These are phyloP conservation scores for Aureobasidium lini DNA, from an alignment of 2,329 filamentous ascomycete species.

Conservation along the genomic window DNA sequence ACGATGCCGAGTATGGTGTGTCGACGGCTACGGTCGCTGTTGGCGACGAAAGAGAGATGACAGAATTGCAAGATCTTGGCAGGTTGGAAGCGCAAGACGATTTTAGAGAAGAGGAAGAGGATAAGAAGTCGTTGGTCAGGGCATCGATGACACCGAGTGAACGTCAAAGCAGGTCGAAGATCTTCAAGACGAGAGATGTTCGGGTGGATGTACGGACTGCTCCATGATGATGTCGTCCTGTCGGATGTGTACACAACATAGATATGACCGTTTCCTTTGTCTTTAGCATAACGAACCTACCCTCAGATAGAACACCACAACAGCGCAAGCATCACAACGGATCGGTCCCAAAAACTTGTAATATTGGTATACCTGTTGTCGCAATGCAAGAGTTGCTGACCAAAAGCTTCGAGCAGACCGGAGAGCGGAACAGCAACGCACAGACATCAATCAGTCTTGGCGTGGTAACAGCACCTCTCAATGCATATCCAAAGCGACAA, in stretches of 20 bases:
- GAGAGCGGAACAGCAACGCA: constrained; percentile 1
- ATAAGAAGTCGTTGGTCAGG: constrained; percentile 4
- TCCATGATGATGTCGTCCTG: not conserved
- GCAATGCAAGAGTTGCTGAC: not conserved
- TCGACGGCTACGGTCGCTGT: not conserved
- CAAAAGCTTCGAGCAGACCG: constrained; percentile 1
- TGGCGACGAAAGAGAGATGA: not conserved
- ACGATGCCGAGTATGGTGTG: not conserved
- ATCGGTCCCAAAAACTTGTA: too few species aligned
- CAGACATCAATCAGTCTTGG: not conserved
- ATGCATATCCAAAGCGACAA: not conserved
- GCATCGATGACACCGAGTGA: not conserved
- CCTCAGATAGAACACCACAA: not conserved
- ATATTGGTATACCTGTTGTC: not conserved
- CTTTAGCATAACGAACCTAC: not conserved
- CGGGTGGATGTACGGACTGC: not conserved
- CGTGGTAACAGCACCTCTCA: not conserved
- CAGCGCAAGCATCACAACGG: not conserved
- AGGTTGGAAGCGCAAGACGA: not conserved
- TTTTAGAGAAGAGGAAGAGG: not conserved
- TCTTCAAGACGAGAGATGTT: constrained; percentile 4
- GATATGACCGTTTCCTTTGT: not conserved
- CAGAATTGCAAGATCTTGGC: not conserved
- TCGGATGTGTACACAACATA: not conserved
- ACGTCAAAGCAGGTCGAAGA: not conserved